Conservation (phyloP, 331 rosid genomes). For the Quercus phellos region DNA sequence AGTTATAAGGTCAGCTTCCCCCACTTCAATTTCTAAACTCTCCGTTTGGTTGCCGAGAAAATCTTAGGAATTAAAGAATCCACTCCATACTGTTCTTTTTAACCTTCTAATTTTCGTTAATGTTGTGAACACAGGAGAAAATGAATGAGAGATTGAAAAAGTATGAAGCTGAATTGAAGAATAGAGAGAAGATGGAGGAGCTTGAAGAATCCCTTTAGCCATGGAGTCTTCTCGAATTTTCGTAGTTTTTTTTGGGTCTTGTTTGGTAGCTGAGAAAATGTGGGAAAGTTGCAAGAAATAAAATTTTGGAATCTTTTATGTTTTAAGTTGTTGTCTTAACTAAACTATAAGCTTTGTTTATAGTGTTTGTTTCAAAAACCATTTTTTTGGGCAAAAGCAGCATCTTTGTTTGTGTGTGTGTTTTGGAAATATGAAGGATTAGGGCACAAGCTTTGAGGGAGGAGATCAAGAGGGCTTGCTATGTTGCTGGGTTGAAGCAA, state of each 20-base stretch:
- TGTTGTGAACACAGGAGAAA: slow-evolving; percentile 35
- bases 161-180: slow-evolving; percentile 39
- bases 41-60: slow-evolving; percentile 1
- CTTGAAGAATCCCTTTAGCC: slow-evolving; percentile 37
- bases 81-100: too few relatives aligned
- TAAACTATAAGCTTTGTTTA: not conserved
- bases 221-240: not conserved
- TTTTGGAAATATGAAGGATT: not conserved
- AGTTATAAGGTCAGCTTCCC: slow-evolving; percentile 52
- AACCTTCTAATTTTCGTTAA: not conserved
- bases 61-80: not conserved
- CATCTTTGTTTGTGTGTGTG: not conserved
- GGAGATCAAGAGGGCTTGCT: not conserved
- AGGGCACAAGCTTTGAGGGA: not conserved
- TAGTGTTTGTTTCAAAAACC: not conserved
- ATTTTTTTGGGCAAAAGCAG: not conserved
- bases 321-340: not conserved
- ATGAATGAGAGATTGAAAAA: slow-evolving; percentile 42
- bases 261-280: not conserved
- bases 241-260: too few relatives aligned
- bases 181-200: slow-evolving; percentile 34
- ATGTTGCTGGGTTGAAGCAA: not conserved
- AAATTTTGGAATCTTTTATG: not conserved
- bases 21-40: not conserved
- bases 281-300: not conserved